Evolutionary conservation across 345 rosid genomes (phyloP), one percentile per base, ranked within the genome.

Genomic region (Arabis hirsuta): DNA sequence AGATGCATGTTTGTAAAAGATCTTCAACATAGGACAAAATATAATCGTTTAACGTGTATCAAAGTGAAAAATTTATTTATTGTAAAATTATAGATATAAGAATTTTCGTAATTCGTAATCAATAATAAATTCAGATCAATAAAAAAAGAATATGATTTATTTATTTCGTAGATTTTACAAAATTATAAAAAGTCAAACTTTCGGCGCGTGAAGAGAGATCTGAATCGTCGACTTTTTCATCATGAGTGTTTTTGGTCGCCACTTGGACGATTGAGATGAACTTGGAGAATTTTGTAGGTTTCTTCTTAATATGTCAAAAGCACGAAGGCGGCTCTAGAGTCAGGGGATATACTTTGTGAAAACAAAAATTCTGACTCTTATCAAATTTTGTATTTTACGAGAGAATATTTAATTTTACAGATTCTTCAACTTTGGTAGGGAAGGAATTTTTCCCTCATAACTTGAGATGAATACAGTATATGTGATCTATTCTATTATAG

Each of bases 151-250:
- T 52, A n/a, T 65, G 11, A 39, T 41, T 10, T 24, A 50, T 36
- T 10, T 12, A 51, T 65, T 22, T 52, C 4, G 39, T 66, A 26
- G 71, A 66, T 27, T 52, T 54, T 46, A 39, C 4, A 10, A 12
- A n/a, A 59, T 3, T 12, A 59, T 48, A 3, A 9, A 39, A 48
- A 59, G 51, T 58, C 31, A 62, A 54, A 54, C 39, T 22, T 34
- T 62, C 53, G 55, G 43, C 19, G 69, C 69, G 0, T 43, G 44
- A 14, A 43, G 24, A 53, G 24, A 26, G n/a, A 71, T 51, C 44
- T 12, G 9, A 3, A 19, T 62, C 61, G 74, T 71, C 4, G 8
- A 2, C 13, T 48, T 39, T 27, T 39, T 32, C 1, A 27, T 14
- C 59, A 19, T 19, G 12, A 14, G 20, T 31, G 4, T 12, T 67